Conservation (phyloP, 345 rosid species). For the Physaria fendleri region DNA sequence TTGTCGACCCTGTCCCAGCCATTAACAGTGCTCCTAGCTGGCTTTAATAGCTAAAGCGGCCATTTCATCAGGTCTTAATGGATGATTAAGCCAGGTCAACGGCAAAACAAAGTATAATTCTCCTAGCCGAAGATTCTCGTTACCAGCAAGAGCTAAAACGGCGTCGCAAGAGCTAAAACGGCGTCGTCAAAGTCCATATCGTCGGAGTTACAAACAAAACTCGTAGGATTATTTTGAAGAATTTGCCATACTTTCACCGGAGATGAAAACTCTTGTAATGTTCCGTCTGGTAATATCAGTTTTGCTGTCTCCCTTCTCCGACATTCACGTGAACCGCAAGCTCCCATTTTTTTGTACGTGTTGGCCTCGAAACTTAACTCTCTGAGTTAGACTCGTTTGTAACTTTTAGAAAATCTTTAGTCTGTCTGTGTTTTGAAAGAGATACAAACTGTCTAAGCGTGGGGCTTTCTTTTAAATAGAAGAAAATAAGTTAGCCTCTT, state of each 20-base stretch:
- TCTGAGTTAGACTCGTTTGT: constrained; percentile 8
- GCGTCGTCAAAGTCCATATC: constrained; percentile 92
- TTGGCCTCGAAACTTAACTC: not conserved
- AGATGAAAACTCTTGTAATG: constrained; percentile 63
- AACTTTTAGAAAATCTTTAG: not conserved
- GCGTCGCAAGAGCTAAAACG: too few species aligned
- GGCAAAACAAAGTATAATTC: constrained; percentile 85
- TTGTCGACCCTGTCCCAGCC: too few species aligned
- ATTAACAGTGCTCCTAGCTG: too few species aligned
- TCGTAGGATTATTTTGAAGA: constrained; percentile 48
- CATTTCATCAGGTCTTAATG: constrained; percentile 77
- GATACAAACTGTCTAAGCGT: not conserved
- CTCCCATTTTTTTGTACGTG: constrained; percentile 46
- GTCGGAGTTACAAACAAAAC: constrained; percentile 90
- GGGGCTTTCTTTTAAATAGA: constrained; percentile 11
- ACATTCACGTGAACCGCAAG: constrained; percentile 70
- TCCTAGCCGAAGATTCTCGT: constrained; percentile 76
- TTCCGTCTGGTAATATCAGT: constrained; percentile 68
- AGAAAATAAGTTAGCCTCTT: constrained; percentile 20
- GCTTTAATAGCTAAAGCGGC: constrained; percentile 98
- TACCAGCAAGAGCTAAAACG: constrained; percentile 49
- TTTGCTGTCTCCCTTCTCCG: constrained; percentile 71
- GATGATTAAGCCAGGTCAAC: constrained; percentile 49
- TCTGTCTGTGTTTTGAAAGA: constrained; percentile 20
- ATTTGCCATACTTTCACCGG: constrained; percentile 77